phyloP scores from a whole-genome alignment of 345 rosid genomes.

The Xanthoceras sorbifolium region DNA sequence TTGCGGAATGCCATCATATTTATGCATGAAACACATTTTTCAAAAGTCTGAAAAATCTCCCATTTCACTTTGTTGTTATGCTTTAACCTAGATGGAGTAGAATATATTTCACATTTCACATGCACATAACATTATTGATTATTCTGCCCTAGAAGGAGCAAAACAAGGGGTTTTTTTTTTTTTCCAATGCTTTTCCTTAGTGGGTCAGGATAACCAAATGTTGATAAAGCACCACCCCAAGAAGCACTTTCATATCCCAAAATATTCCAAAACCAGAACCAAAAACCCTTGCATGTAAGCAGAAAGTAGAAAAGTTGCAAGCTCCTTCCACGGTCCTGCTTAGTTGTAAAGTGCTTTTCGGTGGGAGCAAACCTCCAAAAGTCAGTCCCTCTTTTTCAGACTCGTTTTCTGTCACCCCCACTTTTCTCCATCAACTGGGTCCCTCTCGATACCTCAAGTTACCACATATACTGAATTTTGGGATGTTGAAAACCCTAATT shows the following conservation, averaged over 20 bases:
- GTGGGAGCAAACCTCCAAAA: conserved; percentile 20
- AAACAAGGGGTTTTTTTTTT: too few species aligned
- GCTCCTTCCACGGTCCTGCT: neutral
- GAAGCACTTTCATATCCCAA: neutral
- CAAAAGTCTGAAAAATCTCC: neutral
- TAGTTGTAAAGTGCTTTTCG: conserved; percentile 20
- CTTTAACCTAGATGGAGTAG: neutral
- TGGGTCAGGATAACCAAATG: conserved; percentile 6
- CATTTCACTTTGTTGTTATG: neutral
- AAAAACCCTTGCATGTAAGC: neutral
- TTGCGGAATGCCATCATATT: too few species aligned
- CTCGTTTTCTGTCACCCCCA: neutral
- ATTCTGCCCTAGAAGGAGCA: neutral
- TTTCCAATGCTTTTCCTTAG: neutral
- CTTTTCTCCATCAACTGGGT: neutral
- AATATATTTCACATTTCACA: neutral
- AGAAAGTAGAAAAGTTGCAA: neutral
- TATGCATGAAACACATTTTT: neutral
- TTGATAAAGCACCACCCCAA: neutral
- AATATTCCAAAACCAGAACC: neutral
- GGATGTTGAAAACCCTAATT: neutral
- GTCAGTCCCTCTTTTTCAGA: neutral
- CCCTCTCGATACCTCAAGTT: neutral
- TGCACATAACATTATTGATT: neutral
- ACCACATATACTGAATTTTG: neutral